phyloP scores from a whole-genome alignment of 371 early-diverging fungal species.

The Lichtheimia corymbifera region DNA sequence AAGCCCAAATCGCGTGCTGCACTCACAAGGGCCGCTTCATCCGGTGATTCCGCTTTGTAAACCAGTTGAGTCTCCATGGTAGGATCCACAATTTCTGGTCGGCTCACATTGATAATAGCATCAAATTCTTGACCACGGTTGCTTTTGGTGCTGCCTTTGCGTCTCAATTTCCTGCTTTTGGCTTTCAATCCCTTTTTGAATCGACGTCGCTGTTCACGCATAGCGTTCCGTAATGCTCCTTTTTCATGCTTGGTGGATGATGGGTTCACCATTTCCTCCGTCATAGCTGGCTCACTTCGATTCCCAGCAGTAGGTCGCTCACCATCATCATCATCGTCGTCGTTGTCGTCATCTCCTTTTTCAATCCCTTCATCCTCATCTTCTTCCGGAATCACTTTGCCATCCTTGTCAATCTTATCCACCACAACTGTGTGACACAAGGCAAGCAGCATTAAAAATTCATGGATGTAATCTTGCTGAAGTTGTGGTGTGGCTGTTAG shows the following conservation, averaged over 20 bases:
- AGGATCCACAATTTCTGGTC: conserved; percentile 28
- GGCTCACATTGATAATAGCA: conserved; percentile 11
- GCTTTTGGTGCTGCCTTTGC: conserved; percentile 6
- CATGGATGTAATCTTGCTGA: conserved; percentile 38
- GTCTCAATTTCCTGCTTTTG: conserved; percentile 3
- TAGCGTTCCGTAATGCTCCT: conserved; percentile 2
- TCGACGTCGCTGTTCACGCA: conserved; percentile 7
- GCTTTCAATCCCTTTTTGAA: conserved; percentile 15
- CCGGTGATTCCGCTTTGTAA: conserved; percentile 79
- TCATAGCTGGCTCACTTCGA: neutral
- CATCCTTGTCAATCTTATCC: conserved; percentile 65
- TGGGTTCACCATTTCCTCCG: neutral
- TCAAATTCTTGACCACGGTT: conserved; percentile 19
- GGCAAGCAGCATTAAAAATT: conserved; percentile 86
- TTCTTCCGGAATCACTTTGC: conserved; percentile 38
- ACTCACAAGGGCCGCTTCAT: conserved; percentile 85
- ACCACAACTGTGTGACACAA: conserved; percentile 94
- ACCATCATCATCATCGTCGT: conserved; percentile 6
- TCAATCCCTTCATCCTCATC: conserved; percentile 8
- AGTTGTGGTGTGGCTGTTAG: neutral
- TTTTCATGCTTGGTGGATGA: neutral
- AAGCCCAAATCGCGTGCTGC: conserved; percentile 89
- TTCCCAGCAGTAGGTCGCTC: conserved; percentile 14
- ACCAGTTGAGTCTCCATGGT: conserved; percentile 35
- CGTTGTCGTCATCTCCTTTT: conserved; percentile 10